Conservation (phyloP, 164 flowering plant species). For the Santalum album region DNA sequence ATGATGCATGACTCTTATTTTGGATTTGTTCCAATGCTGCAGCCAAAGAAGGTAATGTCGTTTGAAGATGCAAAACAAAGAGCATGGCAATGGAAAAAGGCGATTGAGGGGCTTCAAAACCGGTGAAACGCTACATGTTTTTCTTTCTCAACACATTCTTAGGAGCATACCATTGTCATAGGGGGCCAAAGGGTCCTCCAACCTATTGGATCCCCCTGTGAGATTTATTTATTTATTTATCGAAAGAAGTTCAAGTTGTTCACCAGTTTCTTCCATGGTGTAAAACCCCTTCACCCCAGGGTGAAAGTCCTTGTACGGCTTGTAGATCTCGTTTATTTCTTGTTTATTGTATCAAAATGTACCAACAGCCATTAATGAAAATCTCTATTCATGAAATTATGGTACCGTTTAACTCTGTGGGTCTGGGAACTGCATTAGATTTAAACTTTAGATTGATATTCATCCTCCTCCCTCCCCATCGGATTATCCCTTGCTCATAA, state of each 20-base stretch:
- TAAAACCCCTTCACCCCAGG: no score
- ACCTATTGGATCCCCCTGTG: constrained; percentile 13
- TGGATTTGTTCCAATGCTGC: constrained; percentile 12
- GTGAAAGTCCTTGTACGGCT: no score
- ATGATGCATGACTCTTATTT: not conserved
- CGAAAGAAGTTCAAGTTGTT: not conserved
- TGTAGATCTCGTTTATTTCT: no score
- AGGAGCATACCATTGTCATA: constrained; percentile 10
- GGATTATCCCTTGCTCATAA: no score
- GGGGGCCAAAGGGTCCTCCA: constrained; percentile 13
- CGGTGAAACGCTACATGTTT: constrained; percentile 31
- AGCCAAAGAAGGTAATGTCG: constrained; percentile 88
- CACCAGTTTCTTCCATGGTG: no score
- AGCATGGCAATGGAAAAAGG: constrained; percentile 93
- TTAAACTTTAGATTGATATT: no score
- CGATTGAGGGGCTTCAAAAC: constrained; percentile 82
- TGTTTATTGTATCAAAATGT: constrained; percentile 1
- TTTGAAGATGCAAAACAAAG: constrained; percentile 93
- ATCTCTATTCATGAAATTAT: no score
- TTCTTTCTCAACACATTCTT: constrained; percentile 18
- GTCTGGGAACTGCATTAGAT: no score
- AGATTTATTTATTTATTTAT: constrained; percentile 9
- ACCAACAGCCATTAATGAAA: constrained; percentile 11
- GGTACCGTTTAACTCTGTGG: no score
- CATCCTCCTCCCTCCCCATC: no score